These are phyloP conservation scores for Suillus hirtellus DNA, from an alignment of 768 basidiomycete genomes.

Conservation along the genomic window DNA sequence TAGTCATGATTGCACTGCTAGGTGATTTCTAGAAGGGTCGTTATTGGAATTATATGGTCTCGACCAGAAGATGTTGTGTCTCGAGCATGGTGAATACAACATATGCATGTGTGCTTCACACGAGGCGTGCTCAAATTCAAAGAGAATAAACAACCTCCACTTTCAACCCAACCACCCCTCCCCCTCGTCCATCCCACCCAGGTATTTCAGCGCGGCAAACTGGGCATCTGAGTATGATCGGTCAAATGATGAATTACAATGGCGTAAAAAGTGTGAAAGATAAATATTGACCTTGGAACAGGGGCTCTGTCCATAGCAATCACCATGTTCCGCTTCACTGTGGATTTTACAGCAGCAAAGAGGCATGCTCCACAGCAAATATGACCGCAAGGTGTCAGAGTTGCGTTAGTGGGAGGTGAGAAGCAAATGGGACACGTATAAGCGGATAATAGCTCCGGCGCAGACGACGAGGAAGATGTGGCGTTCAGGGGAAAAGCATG, in stretches of 20 bases:
- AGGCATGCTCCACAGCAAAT: conserved; percentile 77
- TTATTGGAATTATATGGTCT: not conserved
- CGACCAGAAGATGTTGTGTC: not conserved
- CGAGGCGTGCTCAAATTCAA: conserved; percentile 9
- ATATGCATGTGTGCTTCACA: conserved; percentile 1
- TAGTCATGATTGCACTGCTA: conserved; percentile 1
- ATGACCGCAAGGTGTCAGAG: conserved; percentile 80
- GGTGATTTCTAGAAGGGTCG: conserved; percentile 4
- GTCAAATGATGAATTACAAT: not conserved
- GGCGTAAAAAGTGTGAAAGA: not conserved
- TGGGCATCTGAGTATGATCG: conserved; percentile 50
- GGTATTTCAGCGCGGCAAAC: conserved; percentile 68
- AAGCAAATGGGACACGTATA: conserved; percentile 84
- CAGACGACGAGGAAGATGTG: conserved; percentile 8
- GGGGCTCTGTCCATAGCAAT: conserved; percentile 32
- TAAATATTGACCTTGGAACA: conserved; percentile 39
- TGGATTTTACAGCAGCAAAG: conserved; percentile 68
- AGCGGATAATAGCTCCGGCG: conserved; percentile 44
- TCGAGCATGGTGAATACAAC: not conserved
- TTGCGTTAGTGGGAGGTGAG: conserved; percentile 70
- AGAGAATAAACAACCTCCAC: conserved; percentile 34
- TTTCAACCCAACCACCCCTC: conserved; percentile 65
- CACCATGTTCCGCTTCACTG: conserved; percentile 48
- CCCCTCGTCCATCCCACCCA: conserved; percentile 71
- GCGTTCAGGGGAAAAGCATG: conserved; percentile 1